Evolutionary conservation across 768 basidiomycete genomes (phyloP).

Genomic region (Tulasnella sp.): DNA sequence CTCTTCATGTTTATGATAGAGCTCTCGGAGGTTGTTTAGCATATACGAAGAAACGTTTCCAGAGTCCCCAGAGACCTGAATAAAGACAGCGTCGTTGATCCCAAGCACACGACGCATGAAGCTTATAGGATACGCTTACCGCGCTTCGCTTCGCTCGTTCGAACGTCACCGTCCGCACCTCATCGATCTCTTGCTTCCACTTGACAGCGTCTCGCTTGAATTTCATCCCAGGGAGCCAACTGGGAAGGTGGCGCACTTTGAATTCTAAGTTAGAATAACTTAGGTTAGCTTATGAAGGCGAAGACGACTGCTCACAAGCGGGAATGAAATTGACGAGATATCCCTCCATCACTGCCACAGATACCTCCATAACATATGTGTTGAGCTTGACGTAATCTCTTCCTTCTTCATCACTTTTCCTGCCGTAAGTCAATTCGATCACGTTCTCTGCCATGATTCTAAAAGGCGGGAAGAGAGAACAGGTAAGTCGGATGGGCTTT

Average conservation of each 20-base stretch:
- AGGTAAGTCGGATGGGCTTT: too few relatives aligned
- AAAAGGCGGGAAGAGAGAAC: neutral
- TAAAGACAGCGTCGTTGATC: neutral
- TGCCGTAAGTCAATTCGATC: neutral
- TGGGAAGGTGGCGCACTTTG: conserved; percentile 3
- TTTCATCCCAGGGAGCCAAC: conserved; percentile 8
- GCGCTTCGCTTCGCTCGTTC: conserved; percentile 7
- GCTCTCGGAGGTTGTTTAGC: neutral
- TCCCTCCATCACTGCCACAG: neutral
- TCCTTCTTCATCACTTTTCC: neutral
- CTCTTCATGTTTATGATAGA: neutral
- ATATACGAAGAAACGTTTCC: neutral
- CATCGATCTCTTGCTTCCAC: neutral
- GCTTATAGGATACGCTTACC: neutral
- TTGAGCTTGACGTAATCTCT: neutral
- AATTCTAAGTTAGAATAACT: too few relatives aligned
- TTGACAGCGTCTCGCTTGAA: conserved; percentile 13
- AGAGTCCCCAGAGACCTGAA: neutral
- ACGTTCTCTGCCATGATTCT: neutral
- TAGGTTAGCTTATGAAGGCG: neutral
- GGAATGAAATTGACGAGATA: conserved; percentile 13
- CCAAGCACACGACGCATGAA: neutral
- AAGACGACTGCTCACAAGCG: neutral
- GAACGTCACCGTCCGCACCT: neutral
- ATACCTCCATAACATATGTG: neutral